phyloP scores from a whole-genome alignment of 1,139 yeast species.

The Debaryomyces subglobosus region DNA sequence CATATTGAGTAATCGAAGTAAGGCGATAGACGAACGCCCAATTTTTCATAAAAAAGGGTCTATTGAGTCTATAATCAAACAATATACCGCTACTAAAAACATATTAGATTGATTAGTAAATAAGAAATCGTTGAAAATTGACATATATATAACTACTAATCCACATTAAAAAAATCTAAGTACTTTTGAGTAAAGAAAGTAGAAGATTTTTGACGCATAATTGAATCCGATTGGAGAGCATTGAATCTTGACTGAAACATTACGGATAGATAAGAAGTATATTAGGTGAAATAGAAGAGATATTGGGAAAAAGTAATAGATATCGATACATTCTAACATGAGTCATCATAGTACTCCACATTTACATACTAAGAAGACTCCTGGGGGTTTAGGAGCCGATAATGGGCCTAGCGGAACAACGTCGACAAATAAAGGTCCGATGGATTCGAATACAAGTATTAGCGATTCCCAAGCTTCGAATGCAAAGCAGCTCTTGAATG shows the following conservation, averaged over 20 bases:
- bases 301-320: neutral
- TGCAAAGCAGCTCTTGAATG: slow-evolving; percentile 72
- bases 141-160: neutral
- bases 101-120: neutral
- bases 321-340: slow-evolving; percentile 19
- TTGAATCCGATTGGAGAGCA: neutral
- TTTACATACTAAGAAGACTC: slow-evolving; percentile 33
- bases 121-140: neutral
- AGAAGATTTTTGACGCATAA: neutral
- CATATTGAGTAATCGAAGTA: slow-evolving; percentile 10
- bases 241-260: neutral
- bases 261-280: slow-evolving; percentile 2
- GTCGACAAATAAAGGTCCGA: slow-evolving; percentile 8
- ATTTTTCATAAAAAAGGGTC: slow-evolving; percentile 9
- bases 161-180: neutral
- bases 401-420: slow-evolving; percentile 1
- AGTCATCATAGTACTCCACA: slow-evolving; percentile 44
- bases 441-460: slow-evolving; percentile 24
- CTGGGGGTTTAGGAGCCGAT: slow-evolving; percentile 23
- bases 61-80: neutral
- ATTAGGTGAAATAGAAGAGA: neutral
- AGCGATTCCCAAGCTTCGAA: slow-evolving; percentile 57
- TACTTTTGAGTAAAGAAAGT: neutral
- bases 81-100: neutral
- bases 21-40: slow-evolving; percentile 10